Evolutionary conservation across 441 rosid species (phyloP).

Genomic region (Rhodomyrtus psidioides): DNA sequence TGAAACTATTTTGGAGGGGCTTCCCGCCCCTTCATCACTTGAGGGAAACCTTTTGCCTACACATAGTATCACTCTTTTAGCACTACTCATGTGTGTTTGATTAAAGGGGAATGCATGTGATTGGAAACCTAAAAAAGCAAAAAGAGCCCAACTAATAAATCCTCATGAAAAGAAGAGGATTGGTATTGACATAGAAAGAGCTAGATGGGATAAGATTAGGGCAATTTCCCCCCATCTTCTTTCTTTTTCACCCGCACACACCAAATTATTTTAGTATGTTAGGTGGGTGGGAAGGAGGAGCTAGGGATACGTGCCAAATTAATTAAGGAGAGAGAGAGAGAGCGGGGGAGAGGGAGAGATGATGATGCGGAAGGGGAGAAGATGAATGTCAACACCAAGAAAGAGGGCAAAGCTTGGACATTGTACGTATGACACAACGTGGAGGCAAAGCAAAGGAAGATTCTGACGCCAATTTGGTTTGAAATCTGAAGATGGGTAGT

Average conservation of each 20-base stretch:
- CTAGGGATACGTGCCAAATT: background rate
- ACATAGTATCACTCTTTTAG: background rate
- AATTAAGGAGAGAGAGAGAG: background rate
- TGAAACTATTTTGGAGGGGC: background rate
- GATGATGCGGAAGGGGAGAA: constrained; percentile 22
- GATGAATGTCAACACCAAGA: constrained; percentile 1
- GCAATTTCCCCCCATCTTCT: background rate
- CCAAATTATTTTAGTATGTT: background rate
- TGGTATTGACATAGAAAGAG: background rate
- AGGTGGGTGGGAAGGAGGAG: background rate
- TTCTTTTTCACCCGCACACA: background rate
- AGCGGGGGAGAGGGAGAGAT: background rate
- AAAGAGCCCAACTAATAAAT: background rate
- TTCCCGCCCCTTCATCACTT: background rate
- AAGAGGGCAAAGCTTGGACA: background rate
- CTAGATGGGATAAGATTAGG: background rate
- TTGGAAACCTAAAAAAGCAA: background rate
- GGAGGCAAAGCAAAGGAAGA: constrained; percentile 32
- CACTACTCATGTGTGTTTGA: background rate
- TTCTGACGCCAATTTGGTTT: constrained; percentile 11
- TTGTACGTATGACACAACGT: constrained; percentile 18
- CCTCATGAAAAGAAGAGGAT: background rate
- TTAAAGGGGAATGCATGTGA: background rate
- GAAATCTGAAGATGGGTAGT: background rate
- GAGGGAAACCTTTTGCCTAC: background rate